These are phyloP conservation scores for Geranium rotundifolium DNA, from an alignment of 345 rosid genomes.

Conservation along the genomic window DNA sequence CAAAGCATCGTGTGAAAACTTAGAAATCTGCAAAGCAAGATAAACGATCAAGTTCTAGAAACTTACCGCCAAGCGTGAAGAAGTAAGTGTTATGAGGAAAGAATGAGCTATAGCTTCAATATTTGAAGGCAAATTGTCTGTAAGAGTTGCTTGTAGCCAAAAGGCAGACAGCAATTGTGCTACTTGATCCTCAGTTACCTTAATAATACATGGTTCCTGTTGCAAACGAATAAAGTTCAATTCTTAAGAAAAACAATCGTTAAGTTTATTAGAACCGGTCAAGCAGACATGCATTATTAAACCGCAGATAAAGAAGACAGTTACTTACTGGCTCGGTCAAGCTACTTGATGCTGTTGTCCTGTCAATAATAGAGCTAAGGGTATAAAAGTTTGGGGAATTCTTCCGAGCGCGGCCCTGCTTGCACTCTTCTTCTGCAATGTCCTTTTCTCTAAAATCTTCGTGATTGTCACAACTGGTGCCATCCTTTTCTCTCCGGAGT, in stretches of 20 bases:
- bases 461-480: conserved; percentile 32
- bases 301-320: neutral
- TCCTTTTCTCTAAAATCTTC: conserved; percentile 42
- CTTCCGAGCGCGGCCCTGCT: conserved; percentile 34
- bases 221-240: neutral
- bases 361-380: conserved; percentile 61
- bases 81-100: conserved; percentile 50
- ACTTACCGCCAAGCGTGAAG: conserved; percentile 62
- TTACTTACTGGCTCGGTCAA: conserved; percentile 37
- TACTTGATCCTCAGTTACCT: conserved; percentile 80
- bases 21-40: neutral
- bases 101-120: conserved; percentile 92
- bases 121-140: conserved; percentile 74
- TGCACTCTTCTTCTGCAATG: conserved; percentile 32
- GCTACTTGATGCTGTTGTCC: conserved; percentile 33
- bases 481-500: conserved; percentile 73
- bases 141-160: conserved; percentile 71
- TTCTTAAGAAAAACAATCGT: neutral
- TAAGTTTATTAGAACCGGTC: no score
- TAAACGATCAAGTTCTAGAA: neutral
- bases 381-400: conserved; percentile 54
- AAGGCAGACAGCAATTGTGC: conserved; percentile 74
- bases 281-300: no score
- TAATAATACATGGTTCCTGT: conserved; percentile 65
- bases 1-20: no score